phyloP scores from a whole-genome alignment of 116 monocot genomes.

The Phalaenopsis hybrid region DNA sequence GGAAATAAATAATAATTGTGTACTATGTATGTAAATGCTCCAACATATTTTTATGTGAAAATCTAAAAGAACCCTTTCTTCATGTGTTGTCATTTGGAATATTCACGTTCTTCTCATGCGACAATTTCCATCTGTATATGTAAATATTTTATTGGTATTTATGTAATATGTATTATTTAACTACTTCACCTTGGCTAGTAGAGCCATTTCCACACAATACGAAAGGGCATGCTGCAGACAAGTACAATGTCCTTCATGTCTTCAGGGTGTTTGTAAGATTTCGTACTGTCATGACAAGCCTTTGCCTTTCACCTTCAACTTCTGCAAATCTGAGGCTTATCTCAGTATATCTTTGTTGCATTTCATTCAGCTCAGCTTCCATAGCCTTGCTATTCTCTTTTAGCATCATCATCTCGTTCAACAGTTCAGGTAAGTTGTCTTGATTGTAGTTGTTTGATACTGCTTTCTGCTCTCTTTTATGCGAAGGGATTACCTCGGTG shows the following conservation, averaged over 20 bases:
- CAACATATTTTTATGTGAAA: neutral
- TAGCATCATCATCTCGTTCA: conserved; percentile 36
- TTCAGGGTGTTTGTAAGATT: conserved; percentile 51
- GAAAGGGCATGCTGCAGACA: neutral
- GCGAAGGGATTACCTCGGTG: conserved; percentile 3
- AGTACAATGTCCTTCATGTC: conserved; percentile 1
- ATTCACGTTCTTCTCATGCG: neutral
- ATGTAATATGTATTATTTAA: neutral
- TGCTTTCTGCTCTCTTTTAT: conserved; percentile 12
- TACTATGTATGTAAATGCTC: too few relatives aligned
- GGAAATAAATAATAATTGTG: too few relatives aligned
- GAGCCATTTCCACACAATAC: neutral
- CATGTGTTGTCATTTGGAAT: neutral
- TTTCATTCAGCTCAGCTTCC: conserved; percentile 77
- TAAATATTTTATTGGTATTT: neutral
- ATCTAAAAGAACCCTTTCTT: neutral
- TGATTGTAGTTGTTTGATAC: conserved; percentile 9
- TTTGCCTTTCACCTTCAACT: conserved; percentile 93
- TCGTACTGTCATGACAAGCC: conserved; percentile 81
- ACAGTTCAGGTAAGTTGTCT: conserved; percentile 18
- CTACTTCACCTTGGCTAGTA: neutral
- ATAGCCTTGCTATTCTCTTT: conserved; percentile 51
- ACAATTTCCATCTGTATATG: neutral
- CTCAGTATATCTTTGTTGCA: conserved; percentile 83
- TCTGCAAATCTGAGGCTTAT: conserved; percentile 96